phyloP scores from a whole-genome alignment of 2,329 filamentous ascomycete genomes.

The Epichloe elymi region DNA sequence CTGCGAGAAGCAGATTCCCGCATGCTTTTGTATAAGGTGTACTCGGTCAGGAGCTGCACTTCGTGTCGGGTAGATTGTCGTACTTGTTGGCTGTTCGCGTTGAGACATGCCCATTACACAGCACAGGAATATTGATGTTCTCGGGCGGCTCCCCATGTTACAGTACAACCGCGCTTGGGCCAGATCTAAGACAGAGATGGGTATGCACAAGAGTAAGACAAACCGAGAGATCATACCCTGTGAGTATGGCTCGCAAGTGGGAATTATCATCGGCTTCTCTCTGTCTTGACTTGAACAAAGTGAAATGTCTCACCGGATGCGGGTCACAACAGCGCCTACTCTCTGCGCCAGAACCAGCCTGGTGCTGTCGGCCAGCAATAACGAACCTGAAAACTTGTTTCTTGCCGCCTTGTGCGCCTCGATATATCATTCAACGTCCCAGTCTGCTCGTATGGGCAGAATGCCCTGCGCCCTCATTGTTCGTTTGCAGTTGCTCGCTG shows the following conservation, averaged over 20 bases:
- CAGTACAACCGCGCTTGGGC: neutral
- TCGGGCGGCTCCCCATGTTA: neutral
- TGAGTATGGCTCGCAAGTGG: neutral
- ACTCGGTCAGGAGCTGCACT: neutral
- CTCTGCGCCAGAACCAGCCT: neutral
- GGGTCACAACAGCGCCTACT: slow-evolving; percentile 1
- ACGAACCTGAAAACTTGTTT: neutral
- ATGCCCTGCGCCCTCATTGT: neutral
- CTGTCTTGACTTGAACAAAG: neutral
- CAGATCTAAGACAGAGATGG: neutral
- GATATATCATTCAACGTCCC: neutral
- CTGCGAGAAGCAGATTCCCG: neutral
- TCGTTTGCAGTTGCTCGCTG: neutral
- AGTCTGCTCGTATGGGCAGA: neutral
- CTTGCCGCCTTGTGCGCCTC: neutral
- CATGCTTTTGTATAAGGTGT: neutral
- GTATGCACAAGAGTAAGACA: neutral
- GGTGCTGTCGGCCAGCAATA: neutral
- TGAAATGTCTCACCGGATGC: neutral
- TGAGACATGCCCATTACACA: neutral
- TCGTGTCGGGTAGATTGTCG: neutral
- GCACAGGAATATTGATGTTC: neutral
- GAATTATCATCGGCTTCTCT: neutral
- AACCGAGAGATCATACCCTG: neutral
- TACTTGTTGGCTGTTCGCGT: neutral